A percentile compares a stretch with the other conserved stretches of the same genome.
Conservation (phyloP, 306 rosid genomes). For the Cucurbita pepo region DNA sequence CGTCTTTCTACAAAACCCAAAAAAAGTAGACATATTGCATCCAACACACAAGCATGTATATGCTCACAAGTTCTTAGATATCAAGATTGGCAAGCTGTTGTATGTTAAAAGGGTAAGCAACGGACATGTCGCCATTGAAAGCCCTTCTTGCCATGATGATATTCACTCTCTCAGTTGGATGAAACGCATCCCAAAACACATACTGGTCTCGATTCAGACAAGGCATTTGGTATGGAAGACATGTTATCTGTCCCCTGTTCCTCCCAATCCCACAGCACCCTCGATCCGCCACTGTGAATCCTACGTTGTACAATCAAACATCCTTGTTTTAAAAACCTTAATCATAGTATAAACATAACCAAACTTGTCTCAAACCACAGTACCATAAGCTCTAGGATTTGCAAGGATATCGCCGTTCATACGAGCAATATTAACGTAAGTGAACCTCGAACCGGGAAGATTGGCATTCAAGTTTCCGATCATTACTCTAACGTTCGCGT, state of each 20-base stretch:
- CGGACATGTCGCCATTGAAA: slow-evolving; percentile 34
- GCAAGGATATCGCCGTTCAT: slow-evolving; percentile 49
- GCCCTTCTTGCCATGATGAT: slow-evolving; percentile 51
- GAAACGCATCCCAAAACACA: slow-evolving; percentile 91
- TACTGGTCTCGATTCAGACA: slow-evolving; percentile 48
- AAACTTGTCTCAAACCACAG: background rate
- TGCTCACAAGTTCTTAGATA: no score
- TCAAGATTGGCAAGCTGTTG: slow-evolving; percentile 52
- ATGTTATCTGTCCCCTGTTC: slow-evolving; percentile 77
- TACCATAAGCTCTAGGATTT: slow-evolving; percentile 50
- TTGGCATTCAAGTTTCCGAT: slow-evolving; percentile 35
- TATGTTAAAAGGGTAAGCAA: slow-evolving; percentile 49
- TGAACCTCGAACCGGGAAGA: slow-evolving; percentile 59
- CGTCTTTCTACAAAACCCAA: background rate
- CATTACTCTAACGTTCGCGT: slow-evolving; percentile 56
- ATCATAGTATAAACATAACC: no score
- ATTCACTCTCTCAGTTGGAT: slow-evolving; percentile 72
- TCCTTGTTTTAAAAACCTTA: no score
- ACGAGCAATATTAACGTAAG: slow-evolving; percentile 22
- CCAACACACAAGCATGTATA: no score
- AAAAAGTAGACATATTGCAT: background rate
- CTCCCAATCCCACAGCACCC: slow-evolving; percentile 93
- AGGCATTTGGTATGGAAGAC: slow-evolving; percentile 72
- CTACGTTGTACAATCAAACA: background rate
- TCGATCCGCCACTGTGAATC: slow-evolving; percentile 15